Evolutionary conservation across 768 basidiomycete species (phyloP), one percentile per base, ranked within the genome.

Genomic region (Mycena kentingensis): DNA sequence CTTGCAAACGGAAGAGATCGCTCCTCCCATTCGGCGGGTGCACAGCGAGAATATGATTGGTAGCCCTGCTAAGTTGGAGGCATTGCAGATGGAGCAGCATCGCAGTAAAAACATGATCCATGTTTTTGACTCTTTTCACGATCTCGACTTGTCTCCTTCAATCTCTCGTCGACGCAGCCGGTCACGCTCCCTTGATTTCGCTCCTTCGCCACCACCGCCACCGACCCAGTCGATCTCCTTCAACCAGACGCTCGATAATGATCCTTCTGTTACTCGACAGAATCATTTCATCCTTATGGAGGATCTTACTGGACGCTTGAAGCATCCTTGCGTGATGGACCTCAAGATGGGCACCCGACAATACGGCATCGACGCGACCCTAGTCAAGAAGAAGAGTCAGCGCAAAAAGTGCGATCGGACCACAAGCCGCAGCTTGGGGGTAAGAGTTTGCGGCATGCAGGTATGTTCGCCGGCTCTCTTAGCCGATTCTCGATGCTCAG

Each of bases 321-420:
- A 90, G 70, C 82, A 81, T 44, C 91, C 97, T 8, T 99, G 97
- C 64, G 96, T 99, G 35, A 82, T 98, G 63, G 97, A 99, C 70
- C 76, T 99, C 62, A 99, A 99, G 77, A 98, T 98, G 97, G 97
- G 97, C n/a, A 98, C 95, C 26, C 79, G 97, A 28, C 97, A 99
- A 73, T 98, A 98, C 70, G 97, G 97, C 18, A 90, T 96, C 74
- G 93, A 97, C 61, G 97, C 97, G 22, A 89, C 88, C 8, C 73
- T 85, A 1, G 76, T 84, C 46, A 99, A 99, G 77, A 98, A 97
- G 82, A 94, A 89, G 75, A 98, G 95, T 66, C 97, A 99, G 74
- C 83, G 95, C 49, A 97, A 97, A 73, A 99, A 99, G 72, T 98
- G 97, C 66, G 94, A 97, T 66, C 79, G 88, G 49, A 98, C 97